Base-by-base conservation (phyloP, 768 basidiomycete species). In the Boletus vinaceobasis region DNA sequence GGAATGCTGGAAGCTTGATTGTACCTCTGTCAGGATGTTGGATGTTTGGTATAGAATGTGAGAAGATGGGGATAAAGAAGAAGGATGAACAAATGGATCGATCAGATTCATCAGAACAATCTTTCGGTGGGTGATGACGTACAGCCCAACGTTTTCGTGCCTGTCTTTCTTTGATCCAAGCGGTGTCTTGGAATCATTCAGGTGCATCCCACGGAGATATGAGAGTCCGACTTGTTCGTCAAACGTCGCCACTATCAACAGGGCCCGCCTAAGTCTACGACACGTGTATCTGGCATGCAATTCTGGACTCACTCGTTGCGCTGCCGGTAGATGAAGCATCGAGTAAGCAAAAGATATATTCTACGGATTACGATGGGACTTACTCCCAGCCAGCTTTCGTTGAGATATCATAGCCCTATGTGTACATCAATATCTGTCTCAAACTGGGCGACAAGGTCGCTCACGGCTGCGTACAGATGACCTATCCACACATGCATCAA, bases 91-190 rank as follows among this genome's bases (percentile, higher is more conserved):
- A 44, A 23, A 38, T 17, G 5, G 29, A 29, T 57, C 44, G 48
- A 23, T 23, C 23, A 23, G 23, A 23, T 23, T 23, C 23, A 14
- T 15, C 13, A 33, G 26, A 45, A 38, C 38, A 39, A 35, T 9
- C 4, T 13, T 31, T 35, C n/a, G 36, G 14, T 7, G 17, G 50
- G 36, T 1, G 33, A 44, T 38, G 6, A 78, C 87, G 58, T 64
- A 90, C 87, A 89, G 67, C 21, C 93, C 93, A 36, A 94, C 85
- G 57, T 91, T 93, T 68, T 92, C 85, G 60, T 94, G 93, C 37
- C 89, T 72, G 62, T 94, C 93, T 59, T 82, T 85, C 60, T 79
- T 85, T 13, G 86, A 85, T 4, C 76, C 79, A 13, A 82, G 74
- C 1, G 72, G 74, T 9, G 78, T 79, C 67, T 90, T 90, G 13